Evolutionary conservation across 352 stramenopile species (phyloP), one percentile per base, ranked within the genome.

Genomic region (Peronosclerospora sorghi): DNA sequence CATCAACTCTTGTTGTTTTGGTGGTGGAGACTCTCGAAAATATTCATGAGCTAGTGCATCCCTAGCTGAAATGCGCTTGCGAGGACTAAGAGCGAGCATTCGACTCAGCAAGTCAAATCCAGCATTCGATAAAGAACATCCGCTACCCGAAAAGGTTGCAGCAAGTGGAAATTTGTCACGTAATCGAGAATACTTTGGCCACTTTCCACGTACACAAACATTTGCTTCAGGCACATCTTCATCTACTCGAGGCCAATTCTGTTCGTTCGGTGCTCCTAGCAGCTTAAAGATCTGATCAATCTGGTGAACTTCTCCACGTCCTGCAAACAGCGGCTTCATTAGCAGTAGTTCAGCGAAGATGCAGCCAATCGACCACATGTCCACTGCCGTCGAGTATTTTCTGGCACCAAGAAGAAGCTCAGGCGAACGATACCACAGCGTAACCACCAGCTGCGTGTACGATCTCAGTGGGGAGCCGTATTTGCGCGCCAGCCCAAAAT

Each of bases 291-390:
- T 98, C 53, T 95, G 82, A 48, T 98, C 81, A 51, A 98, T 88
- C 67, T 98, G 93, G 45, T 98, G 90, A 14, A 97, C 61, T 59
- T 99, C 96, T 19, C 83, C 83, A 42, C 93, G 66, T 28, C 94
- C 95, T 35, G 92, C 71, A 51, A 98, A 86, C 20, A 97, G 71
- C 12, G 90, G 82, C 61, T 95, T 86, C 58, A 95, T 83, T 10
- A 85, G 66, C 38, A 98, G 57, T 15, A 98, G 76, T 68, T 99
- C 96, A 1, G 86, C 87, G 56, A 98, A 97, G 51, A 98, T 97
- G 47, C 92, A 97, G 12, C 95, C 94, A 30, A 86, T 76, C 1
- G 83, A 97, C 96, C 96, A 99, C 65, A 98, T 95, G 60, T 99
- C 96, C 2, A 98, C 81, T 1, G 86, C 74, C 2, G 89, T 94